Conservation (phyloP, 2,329 filamentous ascomycete species). For the Claviceps maximensis region DNA sequence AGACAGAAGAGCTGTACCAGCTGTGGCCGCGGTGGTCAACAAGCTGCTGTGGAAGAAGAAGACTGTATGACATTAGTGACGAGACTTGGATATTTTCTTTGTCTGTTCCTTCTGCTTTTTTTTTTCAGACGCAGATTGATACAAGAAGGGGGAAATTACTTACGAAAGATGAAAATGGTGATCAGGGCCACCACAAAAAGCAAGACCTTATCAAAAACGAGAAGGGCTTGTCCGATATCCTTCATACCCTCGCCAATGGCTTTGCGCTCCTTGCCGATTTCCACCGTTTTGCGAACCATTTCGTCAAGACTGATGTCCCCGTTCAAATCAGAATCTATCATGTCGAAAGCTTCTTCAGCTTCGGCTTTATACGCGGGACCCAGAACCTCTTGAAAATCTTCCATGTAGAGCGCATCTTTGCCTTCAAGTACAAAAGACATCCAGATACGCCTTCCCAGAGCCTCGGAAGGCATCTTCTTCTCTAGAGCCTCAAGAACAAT, state of each 20-base stretch:
- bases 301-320: constrained; percentile 92
- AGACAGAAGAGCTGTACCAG: constrained; percentile 82
- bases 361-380: constrained; percentile 60
- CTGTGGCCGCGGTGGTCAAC: constrained; percentile 72
- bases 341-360: constrained; percentile 72
- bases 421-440: constrained; percentile 96
- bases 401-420: constrained; percentile 60
- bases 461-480: constrained; percentile 71
- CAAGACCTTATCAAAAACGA: constrained; percentile 77
- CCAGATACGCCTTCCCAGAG: constrained; percentile 89
- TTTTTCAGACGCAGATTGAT: not conserved
- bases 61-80: constrained; percentile 29
- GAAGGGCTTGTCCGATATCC: constrained; percentile 89
- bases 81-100: not conserved
- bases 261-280: constrained; percentile 76
- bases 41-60: constrained; percentile 83
- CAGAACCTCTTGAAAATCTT: constrained; percentile 81
- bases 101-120: not conserved
- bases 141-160: constrained; percentile 17
- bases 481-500: constrained; percentile 83
- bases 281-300: constrained; percentile 78
- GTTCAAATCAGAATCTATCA: constrained; percentile 77
- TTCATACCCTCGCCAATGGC: constrained; percentile 88
- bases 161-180: constrained; percentile 69
- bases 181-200: constrained; percentile 70